A percentile compares a stretch with the other conserved stretches of the same genome.
Evolutionary conservation across 768 basidiomycete species (phyloP).

Genomic region (Lactarius deliciosus): DNA sequence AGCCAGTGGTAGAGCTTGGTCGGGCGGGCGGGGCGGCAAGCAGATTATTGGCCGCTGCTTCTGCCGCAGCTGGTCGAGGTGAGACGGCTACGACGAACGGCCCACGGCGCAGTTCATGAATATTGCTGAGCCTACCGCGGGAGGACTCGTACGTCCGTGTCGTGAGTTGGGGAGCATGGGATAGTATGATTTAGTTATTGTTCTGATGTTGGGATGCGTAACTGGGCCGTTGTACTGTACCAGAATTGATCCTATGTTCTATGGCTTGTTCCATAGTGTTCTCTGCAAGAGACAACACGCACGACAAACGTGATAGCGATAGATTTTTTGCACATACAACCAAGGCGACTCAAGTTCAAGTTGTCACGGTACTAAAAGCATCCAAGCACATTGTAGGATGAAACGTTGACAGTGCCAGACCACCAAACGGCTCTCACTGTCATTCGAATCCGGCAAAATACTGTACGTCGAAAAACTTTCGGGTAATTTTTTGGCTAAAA

Average conservation of each 20-base stretch:
- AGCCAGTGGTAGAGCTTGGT: constrained; percentile 12
- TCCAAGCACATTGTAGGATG: too few species aligned
- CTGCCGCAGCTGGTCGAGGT: constrained; percentile 33
- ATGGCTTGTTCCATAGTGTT: too few species aligned
- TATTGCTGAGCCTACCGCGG: constrained; percentile 59
- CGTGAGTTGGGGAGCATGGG: constrained; percentile 16
- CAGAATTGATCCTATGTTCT: neutral
- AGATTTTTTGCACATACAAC: neutral
- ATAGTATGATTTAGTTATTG: neutral
- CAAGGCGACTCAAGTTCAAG: neutral
- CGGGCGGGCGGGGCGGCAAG: constrained; percentile 24
- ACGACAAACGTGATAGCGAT: neutral
- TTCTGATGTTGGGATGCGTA: neutral
- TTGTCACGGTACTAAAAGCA: neutral
- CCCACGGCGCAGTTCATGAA: constrained; percentile 67
- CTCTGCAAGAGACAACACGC: neutral
- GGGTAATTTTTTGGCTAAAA: too few species aligned
- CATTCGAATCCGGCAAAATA: too few species aligned
- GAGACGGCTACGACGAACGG: constrained; percentile 42
- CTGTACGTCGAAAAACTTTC: too few species aligned
- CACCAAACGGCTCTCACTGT: too few species aligned
- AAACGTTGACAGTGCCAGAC: too few species aligned
- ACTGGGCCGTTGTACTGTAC: neutral
- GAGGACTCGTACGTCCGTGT: constrained; percentile 51
- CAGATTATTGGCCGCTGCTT: constrained; percentile 15